Evolutionary conservation across 129 eudicot species (phyloP).

Genomic region (Logfia minima): DNA sequence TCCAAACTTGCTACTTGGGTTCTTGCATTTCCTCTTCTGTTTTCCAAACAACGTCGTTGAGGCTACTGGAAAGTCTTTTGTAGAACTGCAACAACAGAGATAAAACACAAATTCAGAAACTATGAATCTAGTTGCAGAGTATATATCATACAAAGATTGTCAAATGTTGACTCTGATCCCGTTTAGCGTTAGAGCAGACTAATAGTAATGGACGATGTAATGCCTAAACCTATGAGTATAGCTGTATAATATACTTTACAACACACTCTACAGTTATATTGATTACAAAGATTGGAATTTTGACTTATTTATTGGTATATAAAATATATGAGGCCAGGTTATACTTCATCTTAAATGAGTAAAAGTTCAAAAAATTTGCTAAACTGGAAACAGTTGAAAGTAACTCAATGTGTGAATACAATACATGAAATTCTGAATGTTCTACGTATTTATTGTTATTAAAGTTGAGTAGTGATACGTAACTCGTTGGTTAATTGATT

Average conservation of each 20-base stretch:
- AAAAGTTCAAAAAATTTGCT: not conserved
- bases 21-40: slow-evolving; percentile 87
- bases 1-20: slow-evolving; percentile 26
- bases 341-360: not conserved
- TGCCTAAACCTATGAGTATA: not conserved
- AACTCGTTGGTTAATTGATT: not conserved
- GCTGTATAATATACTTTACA: not conserved
- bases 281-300: too few species aligned
- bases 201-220: not conserved
- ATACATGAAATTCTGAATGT: too few species aligned
- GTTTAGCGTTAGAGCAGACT: not conserved
- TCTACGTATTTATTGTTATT: too few species aligned
- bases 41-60: slow-evolving; percentile 94
- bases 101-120: not conserved
- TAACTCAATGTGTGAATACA: not conserved
- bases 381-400: not conserved
- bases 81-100: slow-evolving; percentile 59
- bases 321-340: not conserved
- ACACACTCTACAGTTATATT: too few species aligned
- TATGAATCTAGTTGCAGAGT: not conserved
- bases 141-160: not conserved
- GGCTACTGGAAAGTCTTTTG: slow-evolving; percentile 75
- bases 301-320: too few species aligned
- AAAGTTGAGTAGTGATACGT: not conserved
- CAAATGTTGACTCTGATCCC: not conserved